phyloP scores from a whole-genome alignment of 1,284 basidiomycete species.

The Polyporus tsugae region DNA sequence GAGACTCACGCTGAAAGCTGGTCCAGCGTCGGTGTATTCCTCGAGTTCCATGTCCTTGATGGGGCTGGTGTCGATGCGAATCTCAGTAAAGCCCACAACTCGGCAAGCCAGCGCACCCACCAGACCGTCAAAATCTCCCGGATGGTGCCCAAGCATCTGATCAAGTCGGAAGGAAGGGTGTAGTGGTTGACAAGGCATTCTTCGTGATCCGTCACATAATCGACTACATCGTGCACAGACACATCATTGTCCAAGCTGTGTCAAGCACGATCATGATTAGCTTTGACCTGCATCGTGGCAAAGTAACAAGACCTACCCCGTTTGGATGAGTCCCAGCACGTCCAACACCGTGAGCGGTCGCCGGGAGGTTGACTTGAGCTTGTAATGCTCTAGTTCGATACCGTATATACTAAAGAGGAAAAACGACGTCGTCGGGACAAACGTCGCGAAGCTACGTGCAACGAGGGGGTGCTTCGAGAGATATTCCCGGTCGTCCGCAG shows the following conservation, averaged over 20 bases:
- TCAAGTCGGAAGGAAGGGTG: not conserved
- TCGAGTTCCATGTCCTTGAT: not conserved
- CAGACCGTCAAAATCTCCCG: conserved; percentile 9
- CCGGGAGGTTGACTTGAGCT: not conserved
- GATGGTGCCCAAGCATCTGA: not conserved
- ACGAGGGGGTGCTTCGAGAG: conserved; percentile 7
- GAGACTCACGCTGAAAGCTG: not conserved
- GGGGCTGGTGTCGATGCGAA: not conserved
- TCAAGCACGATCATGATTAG: not conserved
- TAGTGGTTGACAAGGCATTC: not conserved
- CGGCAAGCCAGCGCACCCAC: not conserved
- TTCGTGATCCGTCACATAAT: not conserved
- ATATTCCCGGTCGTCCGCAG: not conserved
- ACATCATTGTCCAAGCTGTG: conserved; percentile 6
- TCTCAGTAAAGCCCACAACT: not conserved
- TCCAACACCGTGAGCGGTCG: conserved; percentile 8
- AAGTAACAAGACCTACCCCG: not conserved
- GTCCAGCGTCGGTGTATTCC: not conserved
- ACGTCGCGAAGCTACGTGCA: conserved; percentile 16
- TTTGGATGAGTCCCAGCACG: conserved; percentile 5
- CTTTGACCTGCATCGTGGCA: not conserved
- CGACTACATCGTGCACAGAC: not conserved
- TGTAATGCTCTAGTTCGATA: not conserved
- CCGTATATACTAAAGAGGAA: not conserved
- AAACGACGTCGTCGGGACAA: not conserved